Evolutionary conservation across 305 asterid genomes (phyloP), one percentile per base, ranked within the genome.

Genomic region (Ilex paraguariensis): DNA sequence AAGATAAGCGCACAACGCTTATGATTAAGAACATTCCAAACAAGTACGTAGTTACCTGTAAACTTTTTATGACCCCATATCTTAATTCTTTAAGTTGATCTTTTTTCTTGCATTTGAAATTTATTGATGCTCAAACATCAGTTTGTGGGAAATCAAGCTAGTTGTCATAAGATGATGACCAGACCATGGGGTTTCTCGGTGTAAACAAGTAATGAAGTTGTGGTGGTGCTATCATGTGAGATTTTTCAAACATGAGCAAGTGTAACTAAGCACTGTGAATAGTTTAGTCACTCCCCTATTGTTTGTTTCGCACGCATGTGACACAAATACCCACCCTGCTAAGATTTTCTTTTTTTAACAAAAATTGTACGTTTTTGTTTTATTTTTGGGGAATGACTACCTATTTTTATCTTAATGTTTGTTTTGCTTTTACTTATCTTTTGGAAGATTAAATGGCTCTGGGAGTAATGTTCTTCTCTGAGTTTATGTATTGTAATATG

Each of bases 11-110:
- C 80, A 93, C 99, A 8, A 93, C 99, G 11, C 95, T 93, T 15
- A 93, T 93, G 99, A 80, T 93, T 70, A 93, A 93, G 88, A 93
- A 93, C 83, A 93, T 93, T 66, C 99, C 99, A 69, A 93, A 93
- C 92, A 93, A 93, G 99, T 93, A 86, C 21, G 83, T 74, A 7
- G 11, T 52, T 4, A 2, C 15, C 13, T n/a, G 2, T n/a, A 7
- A 11, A 0, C 9, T 6, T 50, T 50, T 11, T 50, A 5, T 50
- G 48, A 42, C 48, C 48, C 8, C 12, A 6, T 42, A 42, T 1
- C 12, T 6, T 42, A 42, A 42, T 42, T 42, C 12, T 6, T 42
- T 42, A 6, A 42, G 1, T 42, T 42, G 12, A 6, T 42, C 12
- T 42, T 11, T 42, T 42, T 11, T 21, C 28, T 21, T 21, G 28